Percentiles rank a stretch among this genome's conserved stretches.
Conservation (phyloP, 2,329 filamentous ascomycete species). For the Coniochaeta sp. region DNA sequence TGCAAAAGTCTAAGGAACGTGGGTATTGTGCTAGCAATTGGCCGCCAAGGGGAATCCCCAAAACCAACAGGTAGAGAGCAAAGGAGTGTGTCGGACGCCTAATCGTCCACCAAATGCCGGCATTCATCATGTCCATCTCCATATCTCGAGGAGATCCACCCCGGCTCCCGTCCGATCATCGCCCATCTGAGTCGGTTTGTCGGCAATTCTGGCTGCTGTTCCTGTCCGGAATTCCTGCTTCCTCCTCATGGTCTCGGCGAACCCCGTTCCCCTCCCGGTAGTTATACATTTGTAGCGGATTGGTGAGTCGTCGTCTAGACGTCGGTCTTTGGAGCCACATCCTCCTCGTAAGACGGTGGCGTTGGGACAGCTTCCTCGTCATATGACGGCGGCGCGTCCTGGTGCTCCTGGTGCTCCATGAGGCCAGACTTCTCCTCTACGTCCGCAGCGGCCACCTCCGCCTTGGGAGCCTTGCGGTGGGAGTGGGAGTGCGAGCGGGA, state of each 20-base stretch:
- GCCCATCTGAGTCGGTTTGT: not conserved
- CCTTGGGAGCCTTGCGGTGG: conserved; percentile 24
- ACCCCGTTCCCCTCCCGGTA: not conserved
- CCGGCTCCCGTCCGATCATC: not conserved
- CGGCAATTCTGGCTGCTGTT: not conserved
- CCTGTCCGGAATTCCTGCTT: not conserved
- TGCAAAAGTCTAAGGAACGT: not conserved
- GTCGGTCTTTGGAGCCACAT: not conserved
- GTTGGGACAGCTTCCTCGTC: conserved; percentile 9
- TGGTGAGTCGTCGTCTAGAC: not conserved
- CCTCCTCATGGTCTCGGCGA: not conserved
- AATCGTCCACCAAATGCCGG: not conserved
- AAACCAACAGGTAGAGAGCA: not conserved
- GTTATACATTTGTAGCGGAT: not conserved
- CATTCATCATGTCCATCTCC: not conserved
- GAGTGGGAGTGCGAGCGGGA: conserved; percentile 1
- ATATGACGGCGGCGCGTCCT: conserved; percentile 21
- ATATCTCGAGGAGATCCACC: not conserved
- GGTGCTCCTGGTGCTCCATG: conserved; percentile 31
- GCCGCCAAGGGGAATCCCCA: not conserved
- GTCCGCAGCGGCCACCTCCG: conserved; percentile 23
- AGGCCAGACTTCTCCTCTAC: conserved; percentile 44
- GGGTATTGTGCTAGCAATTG: not conserved
- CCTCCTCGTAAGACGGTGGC: not conserved
- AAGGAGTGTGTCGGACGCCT: not conserved